Percentiles rank a stretch among this genome's conserved stretches.
Conservation (phyloP, 2,329 filamentous ascomycete genomes). For the Calonectria multiphialidica region DNA sequence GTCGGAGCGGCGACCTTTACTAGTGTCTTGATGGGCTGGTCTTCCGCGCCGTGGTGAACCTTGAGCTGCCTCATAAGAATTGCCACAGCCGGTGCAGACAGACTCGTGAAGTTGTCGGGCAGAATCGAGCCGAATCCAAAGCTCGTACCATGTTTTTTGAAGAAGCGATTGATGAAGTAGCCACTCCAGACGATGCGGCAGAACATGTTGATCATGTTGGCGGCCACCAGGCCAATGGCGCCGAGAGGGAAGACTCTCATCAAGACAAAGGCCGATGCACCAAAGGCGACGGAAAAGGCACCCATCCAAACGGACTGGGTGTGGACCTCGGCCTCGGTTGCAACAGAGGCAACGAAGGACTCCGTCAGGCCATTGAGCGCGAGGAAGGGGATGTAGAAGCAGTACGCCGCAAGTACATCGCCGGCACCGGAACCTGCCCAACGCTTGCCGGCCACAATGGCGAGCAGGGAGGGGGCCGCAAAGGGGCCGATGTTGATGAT, state of each 20-base stretch:
- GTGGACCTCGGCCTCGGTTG: slow-evolving; percentile 80
- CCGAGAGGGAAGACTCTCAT: slow-evolving; percentile 78
- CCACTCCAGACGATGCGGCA: slow-evolving; percentile 87
- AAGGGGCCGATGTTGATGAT: slow-evolving; percentile 79
- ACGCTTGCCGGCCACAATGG: slow-evolving; percentile 78
- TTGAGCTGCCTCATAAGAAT: slow-evolving; percentile 43
- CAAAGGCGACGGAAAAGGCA: slow-evolving; percentile 83
- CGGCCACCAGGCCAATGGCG: slow-evolving; percentile 83
- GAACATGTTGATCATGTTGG: slow-evolving; percentile 91
- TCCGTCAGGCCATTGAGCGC: slow-evolving; percentile 93
- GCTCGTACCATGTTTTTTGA: slow-evolving; percentile 58
- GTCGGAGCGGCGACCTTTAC: slow-evolving; percentile 63
- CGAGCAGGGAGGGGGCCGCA: slow-evolving; percentile 79
- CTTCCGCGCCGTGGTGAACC: slow-evolving; percentile 37
- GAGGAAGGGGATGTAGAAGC: slow-evolving; percentile 92
- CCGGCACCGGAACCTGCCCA: slow-evolving; percentile 84
- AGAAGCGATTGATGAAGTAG: slow-evolving; percentile 77
- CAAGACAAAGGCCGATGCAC: slow-evolving; percentile 78
- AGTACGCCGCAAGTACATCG: slow-evolving; percentile 81
- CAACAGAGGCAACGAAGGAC: slow-evolving; percentile 91
- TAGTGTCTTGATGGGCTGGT: slow-evolving; percentile 50
- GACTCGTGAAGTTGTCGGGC: slow-evolving; percentile 38
- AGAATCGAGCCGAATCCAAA: slow-evolving; percentile 44
- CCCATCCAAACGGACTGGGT: slow-evolving; percentile 87
- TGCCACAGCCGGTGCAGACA: slow-evolving; percentile 44